Evolutionary conservation across 805 yeast genomes (phyloP), one percentile per base, ranked within the genome.

Genomic region (Candida tammaniensis): DNA sequence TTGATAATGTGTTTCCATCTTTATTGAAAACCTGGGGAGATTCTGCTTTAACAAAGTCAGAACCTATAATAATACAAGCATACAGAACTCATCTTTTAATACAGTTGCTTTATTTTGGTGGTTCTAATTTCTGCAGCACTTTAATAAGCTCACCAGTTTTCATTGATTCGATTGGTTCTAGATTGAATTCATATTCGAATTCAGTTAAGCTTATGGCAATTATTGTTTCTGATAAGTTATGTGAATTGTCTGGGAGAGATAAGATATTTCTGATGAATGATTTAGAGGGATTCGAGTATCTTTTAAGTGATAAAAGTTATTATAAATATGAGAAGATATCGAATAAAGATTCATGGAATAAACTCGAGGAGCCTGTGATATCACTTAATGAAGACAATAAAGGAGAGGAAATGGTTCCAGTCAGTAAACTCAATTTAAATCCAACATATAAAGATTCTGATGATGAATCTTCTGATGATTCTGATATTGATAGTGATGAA

Each of bases 121-220:
- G 32, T 8, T 19, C 40, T 4, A 48, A 21, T 8, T 42, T 4
- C 25, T 30, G 1, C 44, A 52, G 14, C 40, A 68, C 0, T 28
- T 15, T 78, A 2, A 51, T 76, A 4, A 52, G 48, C 9, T 57
- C 67, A 7, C 35, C 57, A 2, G 34, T 33, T 0, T 80, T 81
- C 45, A 51, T 81, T 11, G 50, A 61, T 16, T 68, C 76, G 0
- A 64, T 83, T n/a, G 71, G 83, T 0, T 57, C 65, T 32, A 61
- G 81, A 23, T 60, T 83, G n/a, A 68, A 66, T 17, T 72, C 82
- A 0, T 64, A 66, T 28, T 65, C 76, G 1, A 47, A 53, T 1
- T 51, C 48, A n/a, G 55, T 70, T 2, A 68, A 85, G 36, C 49
- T 64, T 10, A 53, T 80, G 20, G 88, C 80, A 0, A 74, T 82